Evolutionary conservation across 345 rosid genomes (phyloP).

Genomic region (Passiflora organensis): DNA sequence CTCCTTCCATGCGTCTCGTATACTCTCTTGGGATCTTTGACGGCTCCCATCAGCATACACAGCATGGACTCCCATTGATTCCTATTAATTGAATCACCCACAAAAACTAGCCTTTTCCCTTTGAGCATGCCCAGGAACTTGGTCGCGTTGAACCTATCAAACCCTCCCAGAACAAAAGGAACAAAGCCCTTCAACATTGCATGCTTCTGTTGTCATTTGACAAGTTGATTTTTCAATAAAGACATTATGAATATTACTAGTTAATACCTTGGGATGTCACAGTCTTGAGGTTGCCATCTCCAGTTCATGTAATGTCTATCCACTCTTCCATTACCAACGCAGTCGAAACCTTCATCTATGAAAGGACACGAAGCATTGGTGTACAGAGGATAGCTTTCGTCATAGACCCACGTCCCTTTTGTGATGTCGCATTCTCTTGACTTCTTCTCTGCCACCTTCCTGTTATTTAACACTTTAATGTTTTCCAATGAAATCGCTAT

Average conservation of each 20-base stretch:
- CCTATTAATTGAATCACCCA: constrained; percentile 92
- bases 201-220: no score
- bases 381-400: constrained; percentile 64
- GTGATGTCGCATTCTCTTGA: constrained; percentile 51
- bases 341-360: constrained; percentile 88
- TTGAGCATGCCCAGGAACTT: constrained; percentile 67
- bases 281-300: constrained; percentile 81
- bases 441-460: constrained; percentile 18
- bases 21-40: constrained; percentile 72
- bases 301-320: constrained; percentile 66
- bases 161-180: constrained; percentile 4
- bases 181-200: constrained; percentile 4
- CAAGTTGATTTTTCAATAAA: background rate
- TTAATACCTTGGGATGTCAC: constrained; percentile 68
- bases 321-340: constrained; percentile 70
- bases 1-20: constrained; percentile 75
- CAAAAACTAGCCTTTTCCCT: constrained; percentile 89
- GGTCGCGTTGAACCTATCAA: constrained; percentile 71
- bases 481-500: constrained; percentile 6
- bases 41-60: constrained; percentile 67
- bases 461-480: constrained; percentile 3
- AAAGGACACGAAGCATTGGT: constrained; percentile 74
- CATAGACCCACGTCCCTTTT: constrained; percentile 80
- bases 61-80: constrained; percentile 98
- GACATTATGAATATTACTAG: background rate